These are phyloP conservation scores for Phytophthora constricta DNA, from an alignment of 352 stramenopile genomes.

Conservation along the genomic window DNA sequence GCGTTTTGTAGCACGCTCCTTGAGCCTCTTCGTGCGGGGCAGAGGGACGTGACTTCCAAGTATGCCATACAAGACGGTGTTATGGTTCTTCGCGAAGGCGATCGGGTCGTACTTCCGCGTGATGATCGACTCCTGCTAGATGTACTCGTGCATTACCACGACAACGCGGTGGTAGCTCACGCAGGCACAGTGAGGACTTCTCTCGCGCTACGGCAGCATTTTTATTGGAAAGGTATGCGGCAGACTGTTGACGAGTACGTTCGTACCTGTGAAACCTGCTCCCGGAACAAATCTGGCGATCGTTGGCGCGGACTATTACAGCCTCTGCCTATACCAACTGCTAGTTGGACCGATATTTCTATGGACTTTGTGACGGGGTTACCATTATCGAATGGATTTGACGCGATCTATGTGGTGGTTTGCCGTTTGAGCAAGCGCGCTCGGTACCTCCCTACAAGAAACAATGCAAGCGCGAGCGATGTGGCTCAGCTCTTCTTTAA, in stretches of 20 bases:
- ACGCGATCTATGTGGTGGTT: neutral
- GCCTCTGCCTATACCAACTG: constrained; percentile 1
- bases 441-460: neutral
- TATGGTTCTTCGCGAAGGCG: neutral
- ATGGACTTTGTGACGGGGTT: neutral
- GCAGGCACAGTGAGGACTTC: neutral
- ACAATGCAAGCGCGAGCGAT: neutral
- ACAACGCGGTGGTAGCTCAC: constrained; percentile 2
- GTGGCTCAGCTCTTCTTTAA: constrained; percentile 1
- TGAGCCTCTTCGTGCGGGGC: neutral
- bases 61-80: neutral
- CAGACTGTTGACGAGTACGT: constrained; percentile 2
- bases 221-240: neutral
- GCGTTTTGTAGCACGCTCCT: neutral
- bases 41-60: neutral
- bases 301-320: constrained; percentile 4
- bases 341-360: neutral
- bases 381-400: neutral
- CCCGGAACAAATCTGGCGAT: neutral
- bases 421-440: neutral
- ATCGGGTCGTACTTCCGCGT: neutral
- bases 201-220: constrained; percentile 3
- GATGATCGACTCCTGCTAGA: constrained; percentile 3
- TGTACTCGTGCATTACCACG: constrained; percentile 4
- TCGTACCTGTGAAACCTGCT: constrained; percentile 6